Base-by-base conservation (phyloP, 2,329 filamentous ascomycete species). In the Cryphonectria carpinicola region DNA sequence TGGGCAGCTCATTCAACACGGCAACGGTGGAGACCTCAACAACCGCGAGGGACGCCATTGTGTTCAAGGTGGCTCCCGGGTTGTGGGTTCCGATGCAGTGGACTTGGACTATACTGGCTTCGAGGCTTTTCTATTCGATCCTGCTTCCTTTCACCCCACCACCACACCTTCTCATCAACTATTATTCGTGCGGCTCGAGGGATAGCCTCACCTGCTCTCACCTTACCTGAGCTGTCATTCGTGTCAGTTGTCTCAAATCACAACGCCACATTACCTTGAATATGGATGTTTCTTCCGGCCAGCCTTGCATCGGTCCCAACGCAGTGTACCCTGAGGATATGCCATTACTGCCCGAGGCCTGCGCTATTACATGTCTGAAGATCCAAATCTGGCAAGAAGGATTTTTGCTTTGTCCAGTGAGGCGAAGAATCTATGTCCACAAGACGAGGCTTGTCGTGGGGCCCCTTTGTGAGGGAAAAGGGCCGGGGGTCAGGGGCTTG, bases 241-340 rank as follows among this genome's bases (percentile, higher is more conserved):
- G 6, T 46, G 61, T 46, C 61, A 8, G 22, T 32, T 64, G 61
- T 28, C 39, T 43, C 37, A 25, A 7, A 28, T 3, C 6, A n/a
- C 39, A 64, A 46, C 41, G 61, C 61, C 61, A 64, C 61, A 28
- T 19, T 64, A n/a, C 61, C n/a, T 46, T 46, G 41, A 13, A 64
- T 43, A 25, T 64, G 5, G 10, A 25, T 28, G 4, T 41, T 28
- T 46, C 14, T 25, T 8, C 39, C 37, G 14, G 39, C 61, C 61
- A 64, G 19, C 25, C 61, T 64, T 64, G n/a, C 37, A 10, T 28
- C 41, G n/a, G 58, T n/a, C 35, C n/a, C 61, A 64, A 17, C 10
- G 39, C 41, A 19, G 39, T 25, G n/a, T 25, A 17, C 25, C 61
- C 25, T 28, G 41, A n/a, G 37, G 25, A 64, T 39, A 41, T 13